These are phyloP conservation scores for Buxus sempervirens DNA, from an alignment of 164 flowering plant species.

Conservation along the genomic window DNA sequence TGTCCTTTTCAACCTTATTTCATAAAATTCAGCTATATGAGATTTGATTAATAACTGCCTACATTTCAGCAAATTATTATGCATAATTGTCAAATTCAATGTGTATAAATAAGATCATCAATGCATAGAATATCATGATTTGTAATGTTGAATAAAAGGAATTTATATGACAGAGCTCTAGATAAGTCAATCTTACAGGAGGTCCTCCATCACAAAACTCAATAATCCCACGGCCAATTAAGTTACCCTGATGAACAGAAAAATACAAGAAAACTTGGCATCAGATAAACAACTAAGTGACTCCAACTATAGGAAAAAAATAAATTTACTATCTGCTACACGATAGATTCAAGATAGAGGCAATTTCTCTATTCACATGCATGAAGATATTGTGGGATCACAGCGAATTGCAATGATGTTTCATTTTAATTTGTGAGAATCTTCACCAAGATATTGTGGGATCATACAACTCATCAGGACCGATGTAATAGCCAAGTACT, in stretches of 20 bases:
- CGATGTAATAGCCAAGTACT: no score
- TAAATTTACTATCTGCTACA: background rate
- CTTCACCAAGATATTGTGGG: no score
- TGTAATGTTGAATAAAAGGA: background rate
- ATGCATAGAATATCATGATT: background rate
- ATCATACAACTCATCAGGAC: no score
- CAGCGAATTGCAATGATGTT: no score
- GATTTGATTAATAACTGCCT: constrained; percentile 4
- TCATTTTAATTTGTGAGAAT: no score
- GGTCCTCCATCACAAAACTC: constrained; percentile 90
- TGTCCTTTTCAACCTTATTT: background rate
- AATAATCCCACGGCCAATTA: constrained; percentile 78
- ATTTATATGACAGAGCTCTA: background rate
- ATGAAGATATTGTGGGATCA: no score
- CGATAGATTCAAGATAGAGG: background rate
- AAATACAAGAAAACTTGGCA: background rate
- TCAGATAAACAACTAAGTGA: background rate
- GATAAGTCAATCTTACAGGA: constrained; percentile 48
- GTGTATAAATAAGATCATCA: background rate
- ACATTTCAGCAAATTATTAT: background rate
- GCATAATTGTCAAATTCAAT: background rate
- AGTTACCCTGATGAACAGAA: constrained; percentile 60
- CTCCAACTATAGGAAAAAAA: background rate
- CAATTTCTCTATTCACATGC: no score
- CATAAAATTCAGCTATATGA: background rate